phyloP scores from a whole-genome alignment of 1,139 yeast species.

The Pichia sp. region DNA sequence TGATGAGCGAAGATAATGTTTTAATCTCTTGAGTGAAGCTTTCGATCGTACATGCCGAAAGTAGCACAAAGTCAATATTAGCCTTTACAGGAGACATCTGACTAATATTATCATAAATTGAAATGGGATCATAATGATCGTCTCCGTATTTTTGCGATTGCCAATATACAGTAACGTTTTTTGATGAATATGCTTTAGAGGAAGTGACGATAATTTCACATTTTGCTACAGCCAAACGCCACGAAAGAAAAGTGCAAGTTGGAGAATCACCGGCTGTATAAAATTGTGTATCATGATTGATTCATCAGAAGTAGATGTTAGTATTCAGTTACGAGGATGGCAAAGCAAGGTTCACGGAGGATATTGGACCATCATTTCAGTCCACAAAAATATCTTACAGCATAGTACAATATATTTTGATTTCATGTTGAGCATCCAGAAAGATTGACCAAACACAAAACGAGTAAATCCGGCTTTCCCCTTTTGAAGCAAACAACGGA shows the following conservation, averaged over 20 bases:
- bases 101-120: constrained; percentile 2
- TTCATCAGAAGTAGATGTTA: no score
- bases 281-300: background rate
- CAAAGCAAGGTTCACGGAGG: no score
- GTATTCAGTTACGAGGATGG: no score
- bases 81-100: background rate
- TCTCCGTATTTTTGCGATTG: constrained; percentile 6
- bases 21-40: constrained; percentile 7
- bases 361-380: no score
- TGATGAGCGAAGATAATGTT: constrained; percentile 5
- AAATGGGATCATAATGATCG: constrained; percentile 3
- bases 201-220: constrained; percentile 3
- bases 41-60: constrained; percentile 11
- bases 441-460: no score
- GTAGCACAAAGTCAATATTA: constrained; percentile 14
- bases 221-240: constrained; percentile 13
- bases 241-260: constrained; percentile 14
- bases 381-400: no score
- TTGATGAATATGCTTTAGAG: background rate
- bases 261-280: constrained; percentile 17
- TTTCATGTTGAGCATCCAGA: no score
- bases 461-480: no score
- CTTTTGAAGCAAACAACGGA: no score
- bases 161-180: constrained; percentile 8
- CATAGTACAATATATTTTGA: no score